Evolutionary conservation across 257 asterid species (phyloP), one percentile per base, ranked within the genome.

Genomic region (Fraxinus quadrangulata): DNA sequence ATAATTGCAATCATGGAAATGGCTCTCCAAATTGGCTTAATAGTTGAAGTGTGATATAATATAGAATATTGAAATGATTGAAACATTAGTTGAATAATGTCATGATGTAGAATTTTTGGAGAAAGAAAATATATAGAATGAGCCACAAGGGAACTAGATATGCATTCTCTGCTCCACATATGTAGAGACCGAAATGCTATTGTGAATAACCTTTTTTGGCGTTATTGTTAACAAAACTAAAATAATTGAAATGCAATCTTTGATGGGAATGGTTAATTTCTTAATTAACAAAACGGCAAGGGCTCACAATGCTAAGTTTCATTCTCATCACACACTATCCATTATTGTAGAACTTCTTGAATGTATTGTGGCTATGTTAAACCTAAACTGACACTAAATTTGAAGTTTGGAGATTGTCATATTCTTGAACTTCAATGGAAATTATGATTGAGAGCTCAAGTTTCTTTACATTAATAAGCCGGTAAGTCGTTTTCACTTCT

Each of bases 131-230:
- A 51, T 16, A 47, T 78, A 51, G 49, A 42, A 42, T 3, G 51
- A 24, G n/a, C 47, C 1, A 26, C 39, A 42, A 33, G 66, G 68
- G 13, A 45, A 47, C 59, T 28, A 36, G 47, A 31, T 40, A 23
- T 63, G 56, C 74, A 81, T 65, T 61, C 78, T 65, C 75, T 73
- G 75, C 71, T 74, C 73, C 66, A 39, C 39, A 42, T 59, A 78
- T 51, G 39, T 63, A 26, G 40, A 73, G 61, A 68, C 21, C 70
- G 12, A 54, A 71, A 61, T 71, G 45, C 39, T 31, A 66, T 39
- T 56, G 66, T 45, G 34, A 66, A 63, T 69, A 40, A n/a, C 63
- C 56, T 24, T 71, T 54, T 26, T 77, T 79, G 72, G 74, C 71
- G 39, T 72, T 49, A 73, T 24, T 56, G 73, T 61, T 24, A 63